Conservation (phyloP, 805 yeast species). For the Blastobotrys robertii region DNA sequence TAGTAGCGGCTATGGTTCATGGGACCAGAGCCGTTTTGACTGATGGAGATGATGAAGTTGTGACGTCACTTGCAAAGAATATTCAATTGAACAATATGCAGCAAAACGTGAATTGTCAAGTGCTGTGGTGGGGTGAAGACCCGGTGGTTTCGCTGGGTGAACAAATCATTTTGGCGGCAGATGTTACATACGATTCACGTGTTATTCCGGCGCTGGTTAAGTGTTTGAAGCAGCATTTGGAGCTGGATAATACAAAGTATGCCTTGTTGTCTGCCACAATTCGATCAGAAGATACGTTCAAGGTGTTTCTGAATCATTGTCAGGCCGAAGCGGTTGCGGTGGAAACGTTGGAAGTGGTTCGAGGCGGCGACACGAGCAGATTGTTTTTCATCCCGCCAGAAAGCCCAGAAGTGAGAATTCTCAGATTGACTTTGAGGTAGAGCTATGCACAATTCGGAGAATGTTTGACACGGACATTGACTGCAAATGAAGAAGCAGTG, state of each 20-base stretch:
- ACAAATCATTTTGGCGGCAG: conserved; percentile 68
- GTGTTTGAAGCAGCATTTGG: conserved; percentile 30
- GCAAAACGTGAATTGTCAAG: neutral
- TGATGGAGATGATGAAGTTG: conserved; percentile 55
- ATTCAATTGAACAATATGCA: conserved; percentile 34
- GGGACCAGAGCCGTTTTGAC: conserved; percentile 34
- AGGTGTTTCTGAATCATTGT: conserved; percentile 34
- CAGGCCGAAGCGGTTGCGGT: conserved; percentile 13
- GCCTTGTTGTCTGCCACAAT: conserved; percentile 62
- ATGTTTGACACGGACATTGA: neutral
- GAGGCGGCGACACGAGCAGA: conserved; percentile 5
- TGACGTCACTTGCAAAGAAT: conserved; percentile 37
- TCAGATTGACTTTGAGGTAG: conserved; percentile 3
- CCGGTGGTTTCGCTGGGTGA: conserved; percentile 15
- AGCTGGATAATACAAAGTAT: conserved; percentile 10
- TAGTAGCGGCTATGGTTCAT: conserved; percentile 25
- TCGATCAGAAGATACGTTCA: conserved; percentile 47
- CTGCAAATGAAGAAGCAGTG: no score
- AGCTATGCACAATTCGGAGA: neutral
- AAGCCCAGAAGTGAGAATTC: conserved; percentile 14
- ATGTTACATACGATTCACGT: conserved; percentile 71
- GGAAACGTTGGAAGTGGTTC: conserved; percentile 6
- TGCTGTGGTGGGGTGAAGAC: conserved; percentile 17
- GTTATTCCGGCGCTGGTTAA: conserved; percentile 46
- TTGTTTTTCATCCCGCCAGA: conserved; percentile 14